phyloP scores from a whole-genome alignment of 2,329 filamentous ascomycete species.

The Exophiala oligosperma region DNA sequence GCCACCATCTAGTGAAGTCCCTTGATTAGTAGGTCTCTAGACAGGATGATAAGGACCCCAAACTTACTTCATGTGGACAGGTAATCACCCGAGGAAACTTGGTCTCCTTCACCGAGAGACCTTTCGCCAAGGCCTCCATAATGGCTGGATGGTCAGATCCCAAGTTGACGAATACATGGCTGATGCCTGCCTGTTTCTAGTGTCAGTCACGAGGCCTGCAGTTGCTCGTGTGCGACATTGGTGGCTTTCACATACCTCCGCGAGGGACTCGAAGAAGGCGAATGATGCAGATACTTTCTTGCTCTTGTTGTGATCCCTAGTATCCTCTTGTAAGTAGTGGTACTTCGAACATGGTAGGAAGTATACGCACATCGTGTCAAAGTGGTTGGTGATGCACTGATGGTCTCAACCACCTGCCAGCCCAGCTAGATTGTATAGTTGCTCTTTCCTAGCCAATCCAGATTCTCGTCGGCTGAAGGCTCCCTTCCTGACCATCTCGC shows the following conservation, averaged over 20 bases:
- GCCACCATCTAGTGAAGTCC: conserved; percentile 68
- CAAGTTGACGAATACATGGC: conserved; percentile 54
- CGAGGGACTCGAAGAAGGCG: not conserved
- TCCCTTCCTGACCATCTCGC: no score
- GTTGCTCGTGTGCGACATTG: not conserved
- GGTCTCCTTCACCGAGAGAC: conserved; percentile 64
- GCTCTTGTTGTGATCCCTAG: no score
- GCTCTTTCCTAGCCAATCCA: no score
- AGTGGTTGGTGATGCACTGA: no score
- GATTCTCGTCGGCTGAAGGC: no score
- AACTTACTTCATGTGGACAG: conserved; percentile 71
- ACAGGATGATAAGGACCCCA: conserved; percentile 7
- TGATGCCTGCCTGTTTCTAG: conserved; percentile 46
- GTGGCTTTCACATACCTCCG: not conserved
- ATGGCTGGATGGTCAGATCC: conserved; percentile 68
- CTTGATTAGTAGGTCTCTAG: conserved; percentile 7
- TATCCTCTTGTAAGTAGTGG: no score
- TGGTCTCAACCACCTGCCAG: no score
- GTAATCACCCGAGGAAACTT: conserved; percentile 75
- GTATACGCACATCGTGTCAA: no score
- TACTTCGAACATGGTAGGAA: no score
- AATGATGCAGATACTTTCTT: not conserved
- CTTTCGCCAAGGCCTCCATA: conserved; percentile 77
- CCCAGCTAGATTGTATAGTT: no score
- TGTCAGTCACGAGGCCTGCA: not conserved